Conservation (phyloP, 169 alveolate species). For the Plasmodium sp. region DNA sequence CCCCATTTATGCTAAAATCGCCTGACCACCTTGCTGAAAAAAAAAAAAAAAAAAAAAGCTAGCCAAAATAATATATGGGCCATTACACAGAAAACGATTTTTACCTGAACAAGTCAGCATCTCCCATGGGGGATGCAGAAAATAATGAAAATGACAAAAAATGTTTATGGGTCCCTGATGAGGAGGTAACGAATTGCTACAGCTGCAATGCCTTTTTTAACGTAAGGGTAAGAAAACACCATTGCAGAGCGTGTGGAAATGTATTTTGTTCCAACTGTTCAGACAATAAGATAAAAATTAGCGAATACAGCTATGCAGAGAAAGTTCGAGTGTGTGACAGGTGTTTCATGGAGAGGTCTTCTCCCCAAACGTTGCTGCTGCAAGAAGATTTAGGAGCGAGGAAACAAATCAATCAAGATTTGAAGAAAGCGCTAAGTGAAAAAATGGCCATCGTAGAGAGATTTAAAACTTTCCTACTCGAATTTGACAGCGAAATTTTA, state of each 20-base stretch:
- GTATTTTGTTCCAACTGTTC: constrained; percentile 75
- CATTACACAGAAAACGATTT: constrained; percentile 10
- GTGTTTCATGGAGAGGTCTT: constrained; percentile 80
- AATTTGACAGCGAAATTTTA: constrained; percentile 76
- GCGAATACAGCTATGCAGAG: constrained; percentile 65
- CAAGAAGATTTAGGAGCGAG: constrained; percentile 87
- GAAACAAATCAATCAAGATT: constrained; percentile 82
- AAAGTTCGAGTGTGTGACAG: constrained; percentile 78
- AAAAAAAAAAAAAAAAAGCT: constrained; percentile 3
- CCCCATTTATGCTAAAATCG: neutral
- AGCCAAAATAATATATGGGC: constrained; percentile 53
- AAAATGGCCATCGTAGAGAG: constrained; percentile 82
- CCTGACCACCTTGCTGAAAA: neutral
- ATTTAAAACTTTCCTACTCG: constrained; percentile 79
- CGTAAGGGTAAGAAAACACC: constrained; percentile 71
- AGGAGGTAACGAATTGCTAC: constrained; percentile 63
- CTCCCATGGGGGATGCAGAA: constrained; percentile 48
- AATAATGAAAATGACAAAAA: constrained; percentile 50
- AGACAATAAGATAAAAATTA: constrained; percentile 47
- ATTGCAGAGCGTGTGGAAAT: constrained; percentile 75
- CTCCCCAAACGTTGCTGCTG: constrained; percentile 82
- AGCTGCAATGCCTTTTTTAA: constrained; percentile 63
- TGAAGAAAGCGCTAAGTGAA: constrained; percentile 81
- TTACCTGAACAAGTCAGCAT: constrained; percentile 15
- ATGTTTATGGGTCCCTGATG: constrained; percentile 72